Evolutionary conservation across 1,284 basidiomycete genomes (phyloP), one percentile per base, ranked within the genome.

Genomic region (Pseudozyma thailandica): DNA sequence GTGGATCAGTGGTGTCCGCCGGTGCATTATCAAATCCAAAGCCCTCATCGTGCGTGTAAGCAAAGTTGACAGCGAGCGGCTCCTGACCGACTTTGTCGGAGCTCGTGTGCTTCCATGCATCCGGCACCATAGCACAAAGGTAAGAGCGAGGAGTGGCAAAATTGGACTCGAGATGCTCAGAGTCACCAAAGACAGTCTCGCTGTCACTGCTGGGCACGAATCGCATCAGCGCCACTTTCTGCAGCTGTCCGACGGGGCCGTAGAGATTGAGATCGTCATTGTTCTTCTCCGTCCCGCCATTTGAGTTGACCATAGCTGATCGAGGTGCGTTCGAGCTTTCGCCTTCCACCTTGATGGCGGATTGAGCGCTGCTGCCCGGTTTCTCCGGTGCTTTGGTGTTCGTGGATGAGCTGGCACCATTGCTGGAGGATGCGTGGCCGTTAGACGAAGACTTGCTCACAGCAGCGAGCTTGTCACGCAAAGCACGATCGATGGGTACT

Each of bases 221-320:
- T 51, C 92, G 87, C 80, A 94, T 91, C 44, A 97, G 85, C 0
- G 93, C 94, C 60, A 97, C 91, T 84, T 95, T 93, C 84, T 97
- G 94, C 89, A 97, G 92, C 83, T 96, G 94, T 77, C 92, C 94
- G 55, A 97, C 92, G 21, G 93, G 93, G 2, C 92, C 92, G 20
- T 90, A 91, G 16, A 71, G 72, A 37, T 72, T 74, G 45, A 72
- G 50, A 16, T 79, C 77, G 25, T 79, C 77, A 13, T 45, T 35
- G 35, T 42, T 42, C 44, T 53, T 50, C 18, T 49, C 50, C 25
- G 38, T 21, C 5, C 13, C 31, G 8, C 47, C 60, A n/a, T 62
- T 54, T 20, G 48, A 21, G 26, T 15, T 37, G 5, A 51, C 12
- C 1, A 37, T 23, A 21, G 57, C 10, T n/a, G 54, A 6, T 15